Percentiles rank a stretch among this genome's conserved stretches.
phyloP scores from a whole-genome alignment of 148 eudicot genomes.

The Rhododendron vialii region DNA sequence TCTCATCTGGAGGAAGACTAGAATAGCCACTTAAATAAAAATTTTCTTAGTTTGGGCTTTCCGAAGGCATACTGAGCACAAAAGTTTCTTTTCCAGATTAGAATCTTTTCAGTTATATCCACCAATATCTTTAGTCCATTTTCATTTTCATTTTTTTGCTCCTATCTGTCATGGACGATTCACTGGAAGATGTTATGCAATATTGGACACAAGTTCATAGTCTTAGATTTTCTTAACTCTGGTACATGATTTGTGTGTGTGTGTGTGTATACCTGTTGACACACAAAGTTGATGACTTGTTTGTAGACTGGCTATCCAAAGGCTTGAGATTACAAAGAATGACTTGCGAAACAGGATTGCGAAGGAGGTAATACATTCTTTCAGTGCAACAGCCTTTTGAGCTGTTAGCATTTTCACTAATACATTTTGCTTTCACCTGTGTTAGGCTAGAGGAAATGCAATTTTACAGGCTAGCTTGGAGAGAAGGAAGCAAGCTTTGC shows the following conservation, averaged over 20 bases:
- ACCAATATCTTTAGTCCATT: background rate
- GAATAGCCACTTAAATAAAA: background rate
- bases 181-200: background rate
- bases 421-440: constrained; percentile 15
- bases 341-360: constrained; percentile 88
- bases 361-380: constrained; percentile 63
- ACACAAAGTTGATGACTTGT: background rate
- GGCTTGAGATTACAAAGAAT: constrained; percentile 88
- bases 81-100: background rate
- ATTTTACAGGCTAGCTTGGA: constrained; percentile 98
- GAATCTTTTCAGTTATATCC: background rate
- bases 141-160: background rate
- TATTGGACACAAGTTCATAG: background rate
- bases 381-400: background rate
- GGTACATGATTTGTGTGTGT: background rate
- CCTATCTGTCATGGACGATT: background rate
- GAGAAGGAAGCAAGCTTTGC: constrained; percentile 97
- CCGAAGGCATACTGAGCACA: background rate
- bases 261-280: background rate
- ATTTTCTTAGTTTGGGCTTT: background rate
- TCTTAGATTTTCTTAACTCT: background rate
- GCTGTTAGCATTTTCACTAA: constrained; percentile 7
- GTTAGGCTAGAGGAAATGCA: constrained; percentile 92
- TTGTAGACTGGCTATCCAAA: constrained; percentile 85
- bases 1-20: background rate